phyloP scores from a whole-genome alignment of 2,329 filamentous ascomycete genomes.

The Nothopassalora personata region DNA sequence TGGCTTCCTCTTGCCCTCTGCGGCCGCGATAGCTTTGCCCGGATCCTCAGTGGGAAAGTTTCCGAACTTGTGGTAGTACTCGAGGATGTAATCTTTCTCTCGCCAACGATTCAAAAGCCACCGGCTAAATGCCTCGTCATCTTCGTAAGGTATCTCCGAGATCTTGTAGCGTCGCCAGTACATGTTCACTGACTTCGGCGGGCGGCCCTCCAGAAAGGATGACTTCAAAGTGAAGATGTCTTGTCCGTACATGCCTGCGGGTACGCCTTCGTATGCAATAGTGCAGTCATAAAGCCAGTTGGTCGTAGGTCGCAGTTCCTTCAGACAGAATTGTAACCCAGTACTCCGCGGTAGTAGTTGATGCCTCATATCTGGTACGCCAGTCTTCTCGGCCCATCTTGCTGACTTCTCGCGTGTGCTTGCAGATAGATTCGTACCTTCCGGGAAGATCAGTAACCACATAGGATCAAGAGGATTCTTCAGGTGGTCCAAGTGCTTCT shows the following conservation, averaged over 20 bases:
- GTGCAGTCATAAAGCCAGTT: constrained; percentile 92
- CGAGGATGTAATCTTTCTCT: constrained; percentile 85
- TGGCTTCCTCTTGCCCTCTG: constrained; percentile 34
- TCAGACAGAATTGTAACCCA: constrained; percentile 72
- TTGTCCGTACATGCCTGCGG: constrained; percentile 79
- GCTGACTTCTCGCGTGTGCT: constrained; percentile 67
- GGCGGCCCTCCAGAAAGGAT: constrained; percentile 81
- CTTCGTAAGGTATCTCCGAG: constrained; percentile 72
- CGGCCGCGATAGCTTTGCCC: constrained; percentile 32
- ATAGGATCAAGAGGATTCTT: constrained; percentile 69
- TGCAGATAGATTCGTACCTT: constrained; percentile 74
- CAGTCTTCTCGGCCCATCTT: constrained; percentile 70
- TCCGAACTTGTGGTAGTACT: constrained; percentile 68
- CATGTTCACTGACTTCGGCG: constrained; percentile 93
- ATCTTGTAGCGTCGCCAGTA: constrained; percentile 86
- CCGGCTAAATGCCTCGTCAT: constrained; percentile 66
- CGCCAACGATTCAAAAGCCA: constrained; percentile 87
- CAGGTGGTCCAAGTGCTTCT: constrained; percentile 66
- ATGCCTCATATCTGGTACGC: constrained; percentile 67
- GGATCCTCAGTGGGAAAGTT: constrained; percentile 68
- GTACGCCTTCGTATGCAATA: constrained; percentile 88
- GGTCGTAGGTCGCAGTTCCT: constrained; percentile 66
- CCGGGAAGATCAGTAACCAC: constrained; percentile 85
- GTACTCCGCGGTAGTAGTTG: constrained; percentile 73
- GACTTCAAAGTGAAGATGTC: constrained; percentile 81